Evolutionary conservation across 2,329 filamentous ascomycete species (phyloP).

Genomic region (Ophiognomonia clavigignenti-juglandacearum): DNA sequence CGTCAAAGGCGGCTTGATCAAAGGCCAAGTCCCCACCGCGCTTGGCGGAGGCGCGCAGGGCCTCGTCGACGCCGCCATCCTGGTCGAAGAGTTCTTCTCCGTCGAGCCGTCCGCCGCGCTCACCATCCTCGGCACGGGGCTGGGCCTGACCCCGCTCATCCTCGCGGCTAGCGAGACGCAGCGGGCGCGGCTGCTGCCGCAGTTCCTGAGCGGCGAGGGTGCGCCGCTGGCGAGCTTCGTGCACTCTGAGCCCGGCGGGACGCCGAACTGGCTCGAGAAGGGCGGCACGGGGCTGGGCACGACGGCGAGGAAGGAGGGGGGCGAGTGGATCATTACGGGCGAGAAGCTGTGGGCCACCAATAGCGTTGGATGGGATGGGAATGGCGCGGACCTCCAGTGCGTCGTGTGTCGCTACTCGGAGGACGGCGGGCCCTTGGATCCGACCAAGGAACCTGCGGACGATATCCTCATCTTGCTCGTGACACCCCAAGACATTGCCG

Average conservation of each 20-base stretch:
- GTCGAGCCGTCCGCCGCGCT: slow-evolving; percentile 9
- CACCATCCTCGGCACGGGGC: slow-evolving; percentile 12
- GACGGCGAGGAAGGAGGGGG: slow-evolving; percentile 8
- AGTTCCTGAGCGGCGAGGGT: slow-evolving; percentile 7
- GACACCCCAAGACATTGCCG: slow-evolving; percentile 40
- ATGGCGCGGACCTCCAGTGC: slow-evolving; percentile 11
- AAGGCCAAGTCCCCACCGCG: no score
- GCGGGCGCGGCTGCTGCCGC: background rate
- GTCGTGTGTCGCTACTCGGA: slow-evolving; percentile 12
- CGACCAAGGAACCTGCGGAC: background rate
- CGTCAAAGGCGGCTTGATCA: no score
- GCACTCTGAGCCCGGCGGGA: slow-evolving; percentile 13
- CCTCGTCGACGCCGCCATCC: no score
- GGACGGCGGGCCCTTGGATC: background rate
- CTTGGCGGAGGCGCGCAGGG: no score
- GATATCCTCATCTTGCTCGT: slow-evolving; percentile 44
- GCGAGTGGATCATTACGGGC: slow-evolving; percentile 8
- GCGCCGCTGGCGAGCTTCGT: slow-evolving; percentile 6
- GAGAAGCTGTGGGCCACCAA: slow-evolving; percentile 16
- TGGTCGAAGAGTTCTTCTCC: slow-evolving; percentile 13
- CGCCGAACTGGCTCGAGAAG: slow-evolving; percentile 14
- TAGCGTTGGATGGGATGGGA: slow-evolving; percentile 10
- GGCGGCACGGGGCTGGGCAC: slow-evolving; percentile 9
- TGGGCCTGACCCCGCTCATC: slow-evolving; percentile 8
- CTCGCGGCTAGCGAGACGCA: slow-evolving; percentile 1